Evolutionary conservation across 192 early-diverging fungal genomes (phyloP), one percentile per base, ranked within the genome.

Genomic region (Chytriomyces sp.): DNA sequence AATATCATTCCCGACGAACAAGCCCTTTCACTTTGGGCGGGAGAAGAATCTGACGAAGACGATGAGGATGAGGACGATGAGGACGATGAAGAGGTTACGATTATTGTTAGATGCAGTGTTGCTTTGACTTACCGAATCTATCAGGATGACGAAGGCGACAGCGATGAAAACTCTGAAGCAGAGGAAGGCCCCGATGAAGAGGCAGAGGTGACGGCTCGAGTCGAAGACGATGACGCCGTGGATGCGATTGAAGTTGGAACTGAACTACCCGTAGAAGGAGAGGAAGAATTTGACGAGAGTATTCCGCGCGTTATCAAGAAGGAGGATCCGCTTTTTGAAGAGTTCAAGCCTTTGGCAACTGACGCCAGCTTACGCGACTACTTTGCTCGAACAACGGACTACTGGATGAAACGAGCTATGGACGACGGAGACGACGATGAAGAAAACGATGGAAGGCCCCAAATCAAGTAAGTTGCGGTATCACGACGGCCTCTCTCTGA

Each of bases 11-110:
- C 65, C 26, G 84, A 86, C 28, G 82, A 83, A 14, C 69, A 81
- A 14, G 81, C 72, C 75, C 75, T 74, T 26, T 70, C 74, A 61
- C 36, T 76, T 22, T 80, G 83, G 82, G 62, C 84, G 19, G 88
- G 88, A 39, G 81, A 80, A 72, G 80, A 80, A 55, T 76, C 72
- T 3, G 81, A 80, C 52, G 76, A 82, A 2, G 85, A 87, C 10
- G 77, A 78, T 8, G 84, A 76, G 3, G 77, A 77, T 40, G 84
- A 86, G 3, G 80, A 75, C 0, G 79, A 70, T 0, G 85, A 85
- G 4, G n/a, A n/a, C 8, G 22, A 22, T 10, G 22, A 19, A 41
- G 37, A 60, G 32, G 32, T 0, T 17, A 28, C 32, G 8, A n/a
- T 34, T 32, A 34, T 39, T 57, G 3, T 72, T 61, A 2, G 19